Evolutionary conservation across 2,329 filamentous ascomycete species (phyloP), one percentile per base, ranked within the genome.

Genomic region (Fusarium verticillioides): DNA sequence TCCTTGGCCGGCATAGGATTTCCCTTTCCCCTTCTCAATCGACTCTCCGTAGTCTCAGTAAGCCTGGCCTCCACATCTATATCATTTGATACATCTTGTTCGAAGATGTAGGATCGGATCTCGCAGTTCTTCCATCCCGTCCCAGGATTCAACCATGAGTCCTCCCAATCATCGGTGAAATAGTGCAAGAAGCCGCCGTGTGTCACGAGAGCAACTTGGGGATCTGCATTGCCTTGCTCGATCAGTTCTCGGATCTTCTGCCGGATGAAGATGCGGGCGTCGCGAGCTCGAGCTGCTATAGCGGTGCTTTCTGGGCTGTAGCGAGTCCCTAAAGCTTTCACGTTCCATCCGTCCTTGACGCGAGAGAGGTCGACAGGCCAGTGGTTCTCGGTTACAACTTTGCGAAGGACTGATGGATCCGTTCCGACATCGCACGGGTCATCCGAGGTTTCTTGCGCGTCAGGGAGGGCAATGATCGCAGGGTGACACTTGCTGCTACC

Each of bases 301-400:
- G 9, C 13, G 9, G 6, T 32, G 7, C 28, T 49, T n/a, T 49
- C 46, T 12, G 46, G 46, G 4, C 46, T 49, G 15, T 49, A 49
- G 7, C 28, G 7, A n/a, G 28, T 49, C 28, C 28, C 46, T 30
- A 30, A 18, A 12, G 7, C 15, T 9, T 49, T 30, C 28, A 30
- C 1, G 28, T 49, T 49, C 46, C 28, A 49, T 2, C 28, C 28
- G 13, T 12, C 9, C 19, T 30, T 3, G 21, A 49, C 46, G 6
- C 30, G 9, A 9, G 46, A 49, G 7, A 49, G 46, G 2, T 49
- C 28, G 2, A 49, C 9, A 30, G 46, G 46, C 28, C 46, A 49
- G 7, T n/a, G n/a, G 13, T 5, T 8, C 28, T 49, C 46, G 4
- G 28, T 0, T 9, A 30, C 19, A 0, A 30, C 21, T 30, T n/a